Base-by-base conservation (phyloP, 1,284 basidiomycete genomes). In the Sporisorium graminicola region DNA sequence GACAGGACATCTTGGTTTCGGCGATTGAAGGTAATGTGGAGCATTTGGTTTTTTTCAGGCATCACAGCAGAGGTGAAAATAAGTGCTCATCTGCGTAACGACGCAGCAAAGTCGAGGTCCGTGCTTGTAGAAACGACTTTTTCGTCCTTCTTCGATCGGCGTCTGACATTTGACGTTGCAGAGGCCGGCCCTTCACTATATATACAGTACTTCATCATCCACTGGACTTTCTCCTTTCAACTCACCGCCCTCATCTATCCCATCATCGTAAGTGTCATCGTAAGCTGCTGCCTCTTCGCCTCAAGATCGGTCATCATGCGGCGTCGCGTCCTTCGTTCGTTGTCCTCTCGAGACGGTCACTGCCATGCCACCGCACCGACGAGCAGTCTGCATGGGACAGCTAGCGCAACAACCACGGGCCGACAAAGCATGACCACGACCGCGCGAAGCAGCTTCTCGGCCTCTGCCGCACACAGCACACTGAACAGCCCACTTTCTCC, bases 401-500 rank as follows among this genome's bases (percentile, higher is more conserved):
- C 3, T 18, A n/a, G 27, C 27, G 5, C 54, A 18, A 44, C 29
- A 10, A 12, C 16, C 20, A 20, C 14, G 0, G 27, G 42, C 6
- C 54, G 12, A 18, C 40, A 33, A 10, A 31, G 20, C 27, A 20
- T 43, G 9, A 3, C 24, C 6, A 43, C 22, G 1, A 24, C 2
- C 6, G 18, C 18, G 18, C 18, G 18, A n/a, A 55, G 33, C 40
- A 24, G n/a, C 35, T 14, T n/a, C 24, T 24, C 7, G 8, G 16
- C 31, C 12, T 55, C 33, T 12, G 20, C 53, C n/a, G 31, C 18
- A 20, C 18, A 22, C 27, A 50, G 18, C 20, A 29, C 27, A 13
- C 61, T 64, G 13, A 64, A 46, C 61, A 57, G 14, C 9, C n/a
- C 47, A 31, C 31, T 26, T n/a, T 57, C 40, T 49, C 14, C 51